Base-by-base conservation (phyloP, 495 filamentous ascomycete species). In the Ramalina intermedia region DNA sequence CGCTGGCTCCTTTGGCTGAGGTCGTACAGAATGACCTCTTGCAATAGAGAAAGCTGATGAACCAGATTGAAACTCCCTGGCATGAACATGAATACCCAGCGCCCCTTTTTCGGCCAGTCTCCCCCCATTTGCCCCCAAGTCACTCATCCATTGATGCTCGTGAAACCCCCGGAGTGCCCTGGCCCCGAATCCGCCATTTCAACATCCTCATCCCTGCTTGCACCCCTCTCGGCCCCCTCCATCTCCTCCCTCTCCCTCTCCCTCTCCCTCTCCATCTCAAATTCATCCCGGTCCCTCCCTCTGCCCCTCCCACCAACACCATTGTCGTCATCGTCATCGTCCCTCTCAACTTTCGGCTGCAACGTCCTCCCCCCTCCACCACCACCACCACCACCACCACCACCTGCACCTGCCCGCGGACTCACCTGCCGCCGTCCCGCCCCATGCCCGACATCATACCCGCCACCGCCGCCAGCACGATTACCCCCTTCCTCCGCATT, bases 71-170 rank as follows among this genome's bases (percentile, higher is more conserved):
- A 13, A 33, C 29, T 2, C 29, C 29, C 12, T 33, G 29, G 5
- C 7, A 20, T 33, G 29, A 24, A 9, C 29, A 33, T 4, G 5
- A 33, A 33, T 7, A 11, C 7, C 29, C 29, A 33, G 3, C 29
- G 5, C 8, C 29, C 7, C 29, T 33, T 0, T 33, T 8, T 2
- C 12, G 29, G 27, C 27, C 9, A 29, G 18, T 20, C 18, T 20
- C 18, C 9, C 27, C 27, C 27, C 27, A 29, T 6, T 29, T 29
- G 27, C 27, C 27, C 1, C 9, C 27, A 6, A 9, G 6, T 6
- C 27, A 27, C 38, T 51, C 52, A 68, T 43, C 56, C 61, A 55
- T 66, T 66, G 26, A 66, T 67, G 41, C 59, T 58, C 33, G 58
- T 67, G 36, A 66, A 66, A 8, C 64, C 64, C 21, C 62, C 63